Base-by-base conservation (phyloP, 208 protist species). In the Leishmania tropica region DNA sequence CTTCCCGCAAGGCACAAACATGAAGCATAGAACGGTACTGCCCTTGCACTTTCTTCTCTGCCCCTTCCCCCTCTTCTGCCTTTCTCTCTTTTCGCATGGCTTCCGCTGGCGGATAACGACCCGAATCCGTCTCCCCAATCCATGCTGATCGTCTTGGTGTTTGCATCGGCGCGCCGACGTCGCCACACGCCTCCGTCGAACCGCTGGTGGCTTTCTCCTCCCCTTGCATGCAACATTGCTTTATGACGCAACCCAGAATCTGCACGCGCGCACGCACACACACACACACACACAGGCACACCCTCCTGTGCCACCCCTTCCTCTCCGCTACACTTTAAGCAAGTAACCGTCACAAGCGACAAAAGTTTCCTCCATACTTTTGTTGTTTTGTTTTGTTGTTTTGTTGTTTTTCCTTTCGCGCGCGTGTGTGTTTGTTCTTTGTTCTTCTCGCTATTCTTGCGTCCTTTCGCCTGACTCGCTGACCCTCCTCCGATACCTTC, bases 381-480 rank as follows among this genome's bases (percentile, higher is more conserved):
- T 64, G 19, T 13, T 48, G 45, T 48, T 45, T 45, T 37, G n/a
- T 67, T 28, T 13, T 48, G 42, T 45, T 8, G 45, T 47, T 37
- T 47, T 37, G n/a, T 67, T 28, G 31, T 13, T 47, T 47, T 48
- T 48, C 8, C 45, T 48, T 48, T 48, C 0, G 45, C 15, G 64
- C 15, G n/a, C 10, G 64, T 13, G 53, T 40, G n/a, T 42, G n/a
- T 78, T 5, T 42, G 7, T n/a, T 75, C 42, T 79, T 62, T 54
- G 24, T 81, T 47, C 60, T 37, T 79, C 19, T 68, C 37, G 47
- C 37, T 71, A n/a, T 84, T 81, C 74, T 78, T 56, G 76, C 76
- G 21, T 72, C 35, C 4, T 48, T n/a, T n/a, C 60, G 21, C 13
- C n/a, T 67, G 65, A 47, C 37, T 40, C 37, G 15, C 15, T 37